These are phyloP conservation scores for Populus simonii DNA, from an alignment of 345 rosid genomes.

Conservation along the genomic window DNA sequence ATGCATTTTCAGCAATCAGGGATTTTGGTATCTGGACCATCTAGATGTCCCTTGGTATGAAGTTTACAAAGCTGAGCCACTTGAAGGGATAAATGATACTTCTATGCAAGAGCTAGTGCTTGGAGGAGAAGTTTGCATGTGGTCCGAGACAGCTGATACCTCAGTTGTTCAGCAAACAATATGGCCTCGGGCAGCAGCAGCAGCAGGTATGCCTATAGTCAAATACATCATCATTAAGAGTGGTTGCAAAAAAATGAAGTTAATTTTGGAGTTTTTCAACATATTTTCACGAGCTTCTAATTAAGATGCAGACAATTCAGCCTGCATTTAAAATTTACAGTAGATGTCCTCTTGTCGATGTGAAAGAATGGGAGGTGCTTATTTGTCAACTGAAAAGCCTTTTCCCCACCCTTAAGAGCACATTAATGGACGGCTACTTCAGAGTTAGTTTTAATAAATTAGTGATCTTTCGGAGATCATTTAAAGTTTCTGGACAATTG, in stretches of 20 bases:
- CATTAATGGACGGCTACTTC: neutral
- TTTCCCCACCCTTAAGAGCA: neutral
- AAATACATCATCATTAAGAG: neutral
- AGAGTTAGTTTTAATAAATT: neutral
- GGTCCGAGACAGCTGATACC: slow-evolving; percentile 84
- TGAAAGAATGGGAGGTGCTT: neutral
- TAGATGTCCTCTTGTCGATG: neutral
- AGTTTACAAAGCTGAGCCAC: slow-evolving; percentile 72
- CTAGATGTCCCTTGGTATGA: slow-evolving; percentile 79
- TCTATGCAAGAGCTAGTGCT: slow-evolving; percentile 68
- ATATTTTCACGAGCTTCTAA: neutral
- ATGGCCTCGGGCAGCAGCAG: slow-evolving; percentile 95
- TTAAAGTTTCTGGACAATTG: neutral
- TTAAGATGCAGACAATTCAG: neutral
- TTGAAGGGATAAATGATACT: slow-evolving; percentile 60
- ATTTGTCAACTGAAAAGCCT: neutral
- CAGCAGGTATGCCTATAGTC: slow-evolving; percentile 53
- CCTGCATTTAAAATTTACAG: neutral
- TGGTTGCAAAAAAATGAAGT: neutral
- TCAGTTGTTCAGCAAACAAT: slow-evolving; percentile 81
- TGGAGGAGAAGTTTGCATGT: slow-evolving; percentile 98
- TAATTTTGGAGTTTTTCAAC: neutral
- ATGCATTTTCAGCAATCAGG: slow-evolving; percentile 90
- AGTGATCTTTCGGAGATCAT: neutral
- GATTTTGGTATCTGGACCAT: slow-evolving; percentile 88